A percentile compares a stretch with the other conserved stretches of the same genome.
Evolutionary conservation across 495 filamentous ascomycete genomes (phyloP).

Genomic region (Cercophora newfieldiana): DNA sequence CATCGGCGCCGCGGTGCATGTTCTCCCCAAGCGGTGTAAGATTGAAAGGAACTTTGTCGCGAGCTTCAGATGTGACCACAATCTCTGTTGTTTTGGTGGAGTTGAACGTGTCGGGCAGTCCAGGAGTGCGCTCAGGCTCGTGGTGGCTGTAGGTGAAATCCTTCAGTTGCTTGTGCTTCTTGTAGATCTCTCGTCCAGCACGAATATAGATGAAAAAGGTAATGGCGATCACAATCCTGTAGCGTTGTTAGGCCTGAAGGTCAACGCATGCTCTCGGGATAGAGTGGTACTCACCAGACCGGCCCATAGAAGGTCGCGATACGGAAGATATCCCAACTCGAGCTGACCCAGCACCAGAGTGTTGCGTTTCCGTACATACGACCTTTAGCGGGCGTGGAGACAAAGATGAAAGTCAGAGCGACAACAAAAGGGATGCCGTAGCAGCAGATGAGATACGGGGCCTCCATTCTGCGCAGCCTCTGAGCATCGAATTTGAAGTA

Average conservation of each 20-base stretch:
- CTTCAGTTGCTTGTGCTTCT: conserved; percentile 49
- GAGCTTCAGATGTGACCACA: conserved; percentile 45
- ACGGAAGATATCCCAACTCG: conserved; percentile 69
- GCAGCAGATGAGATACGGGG: conserved; percentile 68
- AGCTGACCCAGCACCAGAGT: conserved; percentile 80
- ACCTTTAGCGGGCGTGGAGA: conserved; percentile 49
- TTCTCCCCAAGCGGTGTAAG: conserved; percentile 26
- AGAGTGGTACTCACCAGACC: conserved; percentile 60
- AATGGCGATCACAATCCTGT: conserved; percentile 61
- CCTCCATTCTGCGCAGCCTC: conserved; percentile 68
- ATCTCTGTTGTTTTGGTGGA: conserved; percentile 61
- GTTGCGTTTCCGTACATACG: conserved; percentile 75
- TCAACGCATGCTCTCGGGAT: not conserved
- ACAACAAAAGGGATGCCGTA: conserved; percentile 77
- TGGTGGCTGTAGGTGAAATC: conserved; percentile 42
- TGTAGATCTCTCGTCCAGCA: conserved; percentile 70
- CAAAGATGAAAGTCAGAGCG: conserved; percentile 66
- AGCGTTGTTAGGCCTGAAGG: conserved; percentile 14
- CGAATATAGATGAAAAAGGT: conserved; percentile 75
- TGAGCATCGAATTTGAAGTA: conserved; percentile 71
- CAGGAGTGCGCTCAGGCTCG: conserved; percentile 44
- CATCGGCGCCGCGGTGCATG: conserved; percentile 17
- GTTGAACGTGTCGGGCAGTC: conserved; percentile 51
- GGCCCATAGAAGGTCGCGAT: conserved; percentile 81
- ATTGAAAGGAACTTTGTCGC: conserved; percentile 25